Evolutionary conservation across 352 stramenopile species (phyloP), one percentile per base, ranked within the genome.

Genomic region (Poterioochromonas sp.): DNA sequence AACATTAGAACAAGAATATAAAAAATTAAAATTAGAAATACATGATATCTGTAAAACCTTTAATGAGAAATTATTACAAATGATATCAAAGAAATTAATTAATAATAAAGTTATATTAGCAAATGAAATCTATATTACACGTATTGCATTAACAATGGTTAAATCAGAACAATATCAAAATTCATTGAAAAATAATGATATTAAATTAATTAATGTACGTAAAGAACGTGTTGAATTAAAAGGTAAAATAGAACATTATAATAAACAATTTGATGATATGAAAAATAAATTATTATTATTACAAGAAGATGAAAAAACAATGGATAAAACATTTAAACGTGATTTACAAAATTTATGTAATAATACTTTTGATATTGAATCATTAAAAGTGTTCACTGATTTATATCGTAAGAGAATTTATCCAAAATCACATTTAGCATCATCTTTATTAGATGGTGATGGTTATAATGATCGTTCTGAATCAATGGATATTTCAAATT

Each of bases 311-410:
- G 65, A 54, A 35, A 51, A 54, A 74, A 8, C 65, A 11, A 37
- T 74, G 40, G 65, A 74, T 18, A 51, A 35, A 39, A 44, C 65
- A n/a, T 74, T 74, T n/a, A 51, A 54, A 37, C 37, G 65, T n/a
- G 65, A 74, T 54, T 39, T 74, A 5, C 65, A 74, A 54, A 58
- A 32, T 32, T n/a, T 74, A 1, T 74, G 65, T n/a, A 34, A 74
- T 1, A 54, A 8, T 8, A 54, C 65, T 8, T 74, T 74, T 39
- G 65, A 74, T 39, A 34, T 54, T 39, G 65, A 74, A 8, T 34
- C 65, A n/a, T 34, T 74, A 5, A 74, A 74, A 39, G 5, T 58
- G 15, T 54, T 74, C n/a, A 37, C 40, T 53, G 5, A 35, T 26
- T n/a, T 74, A 26, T 74, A 58, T 39, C 12, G 43, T 8, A 51